Percentiles rank a stretch among this genome's conserved stretches.
Conservation (phyloP, 495 filamentous ascomycete species). For the Annulohypoxylon bovei region DNA sequence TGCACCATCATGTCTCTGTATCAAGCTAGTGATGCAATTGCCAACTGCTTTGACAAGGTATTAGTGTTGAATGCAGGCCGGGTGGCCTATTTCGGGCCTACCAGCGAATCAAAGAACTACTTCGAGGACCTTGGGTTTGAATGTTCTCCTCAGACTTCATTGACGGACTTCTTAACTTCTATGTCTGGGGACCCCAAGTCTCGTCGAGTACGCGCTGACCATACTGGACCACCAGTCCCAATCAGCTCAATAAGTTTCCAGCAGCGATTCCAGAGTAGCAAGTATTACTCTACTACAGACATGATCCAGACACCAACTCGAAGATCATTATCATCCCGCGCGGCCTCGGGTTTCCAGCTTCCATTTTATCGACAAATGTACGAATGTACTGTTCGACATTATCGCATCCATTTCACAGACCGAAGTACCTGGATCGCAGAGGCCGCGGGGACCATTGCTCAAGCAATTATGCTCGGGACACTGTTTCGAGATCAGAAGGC, state of each 20-base stretch:
- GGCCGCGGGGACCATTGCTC: slow-evolving; percentile 34
- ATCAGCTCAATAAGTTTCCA: slow-evolving; percentile 6
- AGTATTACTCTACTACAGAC: background rate
- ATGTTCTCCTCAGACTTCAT: slow-evolving; percentile 73
- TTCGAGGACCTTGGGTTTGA: slow-evolving; percentile 72
- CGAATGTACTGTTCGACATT: slow-evolving; percentile 31
- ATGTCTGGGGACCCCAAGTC: slow-evolving; percentile 58
- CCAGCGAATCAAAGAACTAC: slow-evolving; percentile 62
- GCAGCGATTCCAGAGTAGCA: slow-evolving; percentile 1
- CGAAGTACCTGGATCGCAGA: slow-evolving; percentile 38
- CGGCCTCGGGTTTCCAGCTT: background rate
- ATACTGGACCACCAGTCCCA: background rate
- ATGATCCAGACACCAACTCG: background rate
- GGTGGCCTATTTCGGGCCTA: slow-evolving; percentile 70
- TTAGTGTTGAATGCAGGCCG: slow-evolving; percentile 70
- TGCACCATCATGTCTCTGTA: slow-evolving; percentile 74
- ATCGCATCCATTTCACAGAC: slow-evolving; percentile 35
- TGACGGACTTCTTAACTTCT: slow-evolving; percentile 81
- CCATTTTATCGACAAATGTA: slow-evolving; percentile 32
- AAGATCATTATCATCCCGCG: background rate
- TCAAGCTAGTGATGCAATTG: slow-evolving; percentile 75
- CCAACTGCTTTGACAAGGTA: slow-evolving; percentile 71
- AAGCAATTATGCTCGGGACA: slow-evolving; percentile 43
- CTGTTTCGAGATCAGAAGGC: slow-evolving; percentile 40
- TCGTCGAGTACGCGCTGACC: slow-evolving; percentile 3